Evolutionary conservation across 257 asterid genomes (phyloP), one percentile per base, ranked within the genome.

Genomic region (Fraxinus cuspidata): DNA sequence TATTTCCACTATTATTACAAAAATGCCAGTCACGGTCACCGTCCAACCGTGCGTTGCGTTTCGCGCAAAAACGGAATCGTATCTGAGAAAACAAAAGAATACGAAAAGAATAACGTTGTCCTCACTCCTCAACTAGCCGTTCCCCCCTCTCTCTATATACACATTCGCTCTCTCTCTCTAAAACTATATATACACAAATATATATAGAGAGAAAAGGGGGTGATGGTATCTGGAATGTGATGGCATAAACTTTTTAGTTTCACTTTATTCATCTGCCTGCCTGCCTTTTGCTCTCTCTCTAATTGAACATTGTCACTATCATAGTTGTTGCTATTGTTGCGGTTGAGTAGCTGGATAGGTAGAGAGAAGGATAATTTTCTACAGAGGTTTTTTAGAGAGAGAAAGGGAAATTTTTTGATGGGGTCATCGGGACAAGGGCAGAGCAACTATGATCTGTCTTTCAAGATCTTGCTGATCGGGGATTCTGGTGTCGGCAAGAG

Each of bases 401-500:
- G 82, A 74, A 42, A 78, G 67, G 47, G 8, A 47, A 83, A 68
- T 67, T 42, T 40, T 66, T 65, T 78, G 80, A 94, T 93, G 97
- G 96, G 86, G 79, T 76, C 89, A 34, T 81, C 85, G 16, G 89
- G 91, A 42, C 91, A 85, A 76, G 89, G 91, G 77, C 88, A 81
- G 85, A 80, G 89, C 35, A 84, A 80, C 87, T 92, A 87, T 83
- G 99, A 94, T 92, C 92, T 92, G 83, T 94, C 97, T 29, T 94
- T 91, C 77, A 94, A 94, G 91, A 91, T 94, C 93, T 78, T 92
- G 85, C 84, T 94, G 84, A 89, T 94, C 85, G 99, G 99, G 78
- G 99, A 95, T 71, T 93, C 99, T 6, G 96, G 94, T 70, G 99
- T 93, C 75, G 99, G 99, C 80, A 95, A 95, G 83, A 95, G 99